Percentiles rank a stretch among this genome's conserved stretches.
phyloP scores from a whole-genome alignment of 1,284 basidiomycete genomes.

The Schizopora paradoxa region DNA sequence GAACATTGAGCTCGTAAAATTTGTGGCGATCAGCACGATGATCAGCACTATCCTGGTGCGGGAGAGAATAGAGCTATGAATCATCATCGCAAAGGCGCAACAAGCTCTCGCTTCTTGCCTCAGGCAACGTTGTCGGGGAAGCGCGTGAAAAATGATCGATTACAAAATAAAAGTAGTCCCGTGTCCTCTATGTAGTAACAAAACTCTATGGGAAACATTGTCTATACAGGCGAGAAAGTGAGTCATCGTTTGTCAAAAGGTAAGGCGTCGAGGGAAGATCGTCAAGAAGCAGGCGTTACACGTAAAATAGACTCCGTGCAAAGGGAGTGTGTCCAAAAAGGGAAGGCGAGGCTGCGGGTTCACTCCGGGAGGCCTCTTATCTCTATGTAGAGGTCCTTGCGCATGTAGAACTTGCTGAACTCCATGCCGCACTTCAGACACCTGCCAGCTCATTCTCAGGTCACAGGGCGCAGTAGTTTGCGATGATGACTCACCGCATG shows the following conservation, averaged over 20 bases:
- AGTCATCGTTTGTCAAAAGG: background rate
- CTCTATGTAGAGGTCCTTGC: conserved; percentile 38
- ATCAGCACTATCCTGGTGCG: no score
- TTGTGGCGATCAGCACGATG: background rate
- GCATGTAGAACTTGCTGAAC: conserved; percentile 36
- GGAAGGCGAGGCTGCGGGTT: background rate
- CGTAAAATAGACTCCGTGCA: no score
- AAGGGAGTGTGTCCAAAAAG: conserved; percentile 1
- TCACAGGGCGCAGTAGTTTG: background rate
- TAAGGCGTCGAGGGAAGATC: background rate
- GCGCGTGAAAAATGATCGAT: no score
- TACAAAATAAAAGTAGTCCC: no score
- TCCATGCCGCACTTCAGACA: conserved; percentile 37
- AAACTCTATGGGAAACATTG: no score
- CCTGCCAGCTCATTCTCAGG: conserved; percentile 19
- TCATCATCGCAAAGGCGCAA: no score
- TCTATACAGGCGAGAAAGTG: background rate
- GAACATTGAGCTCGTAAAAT: conserved; percentile 8
- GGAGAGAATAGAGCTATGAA: no score
- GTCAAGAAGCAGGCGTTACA: conserved; percentile 1
- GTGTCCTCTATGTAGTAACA: no score
- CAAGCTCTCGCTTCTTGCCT: no score
- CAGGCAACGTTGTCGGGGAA: no score
- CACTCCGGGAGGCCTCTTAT: conserved; percentile 33
- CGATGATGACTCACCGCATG: conserved; percentile 29